These are phyloP conservation scores for Neurospora tetraspora DNA, from an alignment of 495 filamentous ascomycete species.

Conservation along the genomic window DNA sequence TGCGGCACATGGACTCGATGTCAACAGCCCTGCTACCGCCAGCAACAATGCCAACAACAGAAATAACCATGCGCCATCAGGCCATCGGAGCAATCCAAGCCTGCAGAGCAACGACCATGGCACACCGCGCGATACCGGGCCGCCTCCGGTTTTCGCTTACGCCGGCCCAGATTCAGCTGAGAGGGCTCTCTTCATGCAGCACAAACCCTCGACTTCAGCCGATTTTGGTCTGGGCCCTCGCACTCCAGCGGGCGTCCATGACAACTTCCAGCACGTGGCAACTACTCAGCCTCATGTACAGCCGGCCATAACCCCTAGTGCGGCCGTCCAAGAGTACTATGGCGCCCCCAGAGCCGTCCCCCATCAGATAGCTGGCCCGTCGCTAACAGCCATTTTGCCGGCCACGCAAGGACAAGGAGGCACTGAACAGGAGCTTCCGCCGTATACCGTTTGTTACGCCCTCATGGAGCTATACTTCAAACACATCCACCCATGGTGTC, in stretches of 20 bases:
- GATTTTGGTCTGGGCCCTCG: conserved; percentile 24
- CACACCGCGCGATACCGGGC: conserved; percentile 33
- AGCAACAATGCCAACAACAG: conserved; percentile 25
- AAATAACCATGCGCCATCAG: conserved; percentile 37
- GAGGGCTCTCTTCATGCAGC: conserved; percentile 50
- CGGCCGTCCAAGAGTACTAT: conserved; percentile 38
- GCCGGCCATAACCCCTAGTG: conserved; percentile 15
- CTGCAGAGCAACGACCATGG: conserved; percentile 34
- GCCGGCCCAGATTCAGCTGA: conserved; percentile 34
- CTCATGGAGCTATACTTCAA: conserved; percentile 83
- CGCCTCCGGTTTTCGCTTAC: conserved; percentile 26
- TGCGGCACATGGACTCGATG: conserved; percentile 19
- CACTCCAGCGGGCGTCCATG: conserved; percentile 12
- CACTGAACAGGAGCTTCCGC: conserved; percentile 67
- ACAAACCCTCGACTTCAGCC: conserved; percentile 38
- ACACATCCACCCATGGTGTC: conserved; percentile 85
- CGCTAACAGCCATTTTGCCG: conserved; percentile 32
- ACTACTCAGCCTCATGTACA: conserved; percentile 25
- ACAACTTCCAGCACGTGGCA: conserved; percentile 17
- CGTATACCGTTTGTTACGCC: conserved; percentile 73
- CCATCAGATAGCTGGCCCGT: conserved; percentile 10
- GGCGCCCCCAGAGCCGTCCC: conserved; percentile 6
- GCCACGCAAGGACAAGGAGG: conserved; percentile 29
- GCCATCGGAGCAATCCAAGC: conserved; percentile 33
- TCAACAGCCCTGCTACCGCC: conserved; percentile 20